Evolutionary conservation across 495 filamentous ascomycete genomes (phyloP).

Genomic region (Xylaria venustula): DNA sequence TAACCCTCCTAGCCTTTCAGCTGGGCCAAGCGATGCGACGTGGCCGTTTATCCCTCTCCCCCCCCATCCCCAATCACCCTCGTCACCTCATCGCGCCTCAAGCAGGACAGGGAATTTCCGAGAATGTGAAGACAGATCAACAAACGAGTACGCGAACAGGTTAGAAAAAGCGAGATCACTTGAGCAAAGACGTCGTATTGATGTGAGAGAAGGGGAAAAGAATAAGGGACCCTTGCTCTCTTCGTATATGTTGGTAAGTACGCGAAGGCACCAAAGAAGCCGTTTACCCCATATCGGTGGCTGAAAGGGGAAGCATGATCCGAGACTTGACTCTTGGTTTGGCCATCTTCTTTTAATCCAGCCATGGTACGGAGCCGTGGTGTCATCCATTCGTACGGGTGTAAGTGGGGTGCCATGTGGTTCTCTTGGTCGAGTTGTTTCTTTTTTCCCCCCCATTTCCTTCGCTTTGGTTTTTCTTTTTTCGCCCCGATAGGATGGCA

Average conservation of each 20-base stretch:
- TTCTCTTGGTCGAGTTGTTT: background rate
- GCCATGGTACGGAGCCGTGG: background rate
- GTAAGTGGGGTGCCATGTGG: conserved; percentile 15
- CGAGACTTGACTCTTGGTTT: background rate
- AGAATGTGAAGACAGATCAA: background rate
- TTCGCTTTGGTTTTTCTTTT: background rate
- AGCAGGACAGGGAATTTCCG: background rate
- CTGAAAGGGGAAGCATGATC: conserved; percentile 8
- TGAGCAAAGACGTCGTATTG: too few species aligned
- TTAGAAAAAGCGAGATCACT: background rate
- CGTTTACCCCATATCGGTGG: background rate
- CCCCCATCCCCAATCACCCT: background rate
- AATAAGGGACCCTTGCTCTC: background rate
- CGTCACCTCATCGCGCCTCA: background rate
- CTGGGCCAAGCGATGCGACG: conserved; percentile 3
- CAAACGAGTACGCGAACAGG: background rate
- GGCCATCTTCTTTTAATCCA: background rate
- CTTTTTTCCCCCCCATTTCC: background rate
- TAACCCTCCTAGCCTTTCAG: background rate
- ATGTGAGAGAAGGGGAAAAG: too few species aligned
- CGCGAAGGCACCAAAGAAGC: too few species aligned
- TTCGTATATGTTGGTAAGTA: background rate
- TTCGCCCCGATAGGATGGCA: background rate
- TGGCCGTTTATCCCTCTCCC: background rate
- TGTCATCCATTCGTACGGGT: conserved; percentile 10